Percentiles rank a stretch among this genome's conserved stretches.
Evolutionary conservation across 2,329 filamentous ascomycete species (phyloP).

Genomic region (Cyphellophora attinorum): DNA sequence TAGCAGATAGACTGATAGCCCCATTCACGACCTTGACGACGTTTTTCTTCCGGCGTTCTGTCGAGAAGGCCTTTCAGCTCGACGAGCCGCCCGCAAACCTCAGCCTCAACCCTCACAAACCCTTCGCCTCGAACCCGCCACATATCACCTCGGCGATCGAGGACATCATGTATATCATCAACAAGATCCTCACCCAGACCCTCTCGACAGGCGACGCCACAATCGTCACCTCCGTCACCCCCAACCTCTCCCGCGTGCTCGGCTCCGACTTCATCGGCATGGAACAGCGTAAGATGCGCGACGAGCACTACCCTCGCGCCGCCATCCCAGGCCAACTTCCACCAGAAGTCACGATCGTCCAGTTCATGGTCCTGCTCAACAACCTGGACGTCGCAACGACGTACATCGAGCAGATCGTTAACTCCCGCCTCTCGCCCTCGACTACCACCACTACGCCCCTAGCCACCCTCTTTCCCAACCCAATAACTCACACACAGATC

Average conservation of each 20-base stretch:
- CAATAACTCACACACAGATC: conserved; percentile 63
- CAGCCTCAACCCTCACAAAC: conserved; percentile 62
- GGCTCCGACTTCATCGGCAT: conserved; percentile 89
- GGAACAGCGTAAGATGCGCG: conserved; percentile 95
- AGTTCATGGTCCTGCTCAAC: conserved; percentile 90
- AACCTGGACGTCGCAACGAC: conserved; percentile 88
- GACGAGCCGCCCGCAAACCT: conserved; percentile 79
- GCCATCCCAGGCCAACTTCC: conserved; percentile 70
- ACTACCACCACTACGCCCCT: conserved; percentile 24
- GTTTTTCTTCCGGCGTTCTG: conserved; percentile 92
- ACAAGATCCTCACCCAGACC: conserved; percentile 77
- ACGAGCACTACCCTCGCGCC: conserved; percentile 83
- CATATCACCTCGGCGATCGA: conserved; percentile 94
- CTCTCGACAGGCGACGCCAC: conserved; percentile 75
- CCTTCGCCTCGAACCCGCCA: conserved; percentile 68
- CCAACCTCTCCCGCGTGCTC: conserved; percentile 69
- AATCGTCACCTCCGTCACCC: conserved; percentile 67
- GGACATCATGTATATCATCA: conserved; percentile 99
- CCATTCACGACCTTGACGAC: conserved; percentile 90
- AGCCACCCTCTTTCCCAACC: conserved; percentile 59
- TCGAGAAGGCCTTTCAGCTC: conserved; percentile 95
- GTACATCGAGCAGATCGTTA: conserved; percentile 80
- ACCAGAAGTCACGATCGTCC: conserved; percentile 77
- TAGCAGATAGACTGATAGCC: conserved; percentile 60
- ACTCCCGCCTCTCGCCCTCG: conserved; percentile 48